Evolutionary conservation across 2,329 filamentous ascomycete species (phyloP), one percentile per base, ranked within the genome.

Genomic region (Diaporthe amygdali): DNA sequence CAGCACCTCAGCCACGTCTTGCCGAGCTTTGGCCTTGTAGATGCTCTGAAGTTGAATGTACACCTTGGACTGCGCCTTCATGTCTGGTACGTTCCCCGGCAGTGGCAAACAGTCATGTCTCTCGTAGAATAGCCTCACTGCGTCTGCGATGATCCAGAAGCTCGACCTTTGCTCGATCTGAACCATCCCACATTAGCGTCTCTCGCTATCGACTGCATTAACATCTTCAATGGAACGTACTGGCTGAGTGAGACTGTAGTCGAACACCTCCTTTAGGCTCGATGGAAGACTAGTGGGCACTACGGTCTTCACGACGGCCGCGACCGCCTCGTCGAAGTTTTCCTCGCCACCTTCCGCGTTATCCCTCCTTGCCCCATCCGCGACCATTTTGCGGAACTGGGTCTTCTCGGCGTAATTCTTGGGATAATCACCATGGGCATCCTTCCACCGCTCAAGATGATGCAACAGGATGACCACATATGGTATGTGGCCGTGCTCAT

Each of bases 271-370:
- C 73, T 88, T 90, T 49, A 97, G 87, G 3, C 91, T 89, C 54
- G 89, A 89, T 49, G 92, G 91, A 25, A 97, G 81, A 32, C 88
- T 88, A 55, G 92, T 90, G 22, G 86, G 84, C 52, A 92, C 91
- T 39, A 99, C 85, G n/a, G 93, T 93, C 81, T 97, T 97, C 77
- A 98, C 86, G 1, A 98, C 95, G 6, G 95, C 94, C 17, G 90
- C 91, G 55, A 92, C 91, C 5, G 96, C 97, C 82, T 99, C 96
- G 72, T 98, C 94, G 78, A 95, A 99, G 81, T 99, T 99, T 83
- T 99, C 96, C 79, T 99, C 96, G 70, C 93, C 94, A 55, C 95
- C 95, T 80, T 97, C 95, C 0, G 94, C 81, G 71, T 91, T 97
- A 75, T 92, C 84, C 64, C 85, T 93, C 76, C 95, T 90, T 76